Evolutionary conservation across 805 yeast species (phyloP).

Genomic region (Jamesozyma rosinii): DNA sequence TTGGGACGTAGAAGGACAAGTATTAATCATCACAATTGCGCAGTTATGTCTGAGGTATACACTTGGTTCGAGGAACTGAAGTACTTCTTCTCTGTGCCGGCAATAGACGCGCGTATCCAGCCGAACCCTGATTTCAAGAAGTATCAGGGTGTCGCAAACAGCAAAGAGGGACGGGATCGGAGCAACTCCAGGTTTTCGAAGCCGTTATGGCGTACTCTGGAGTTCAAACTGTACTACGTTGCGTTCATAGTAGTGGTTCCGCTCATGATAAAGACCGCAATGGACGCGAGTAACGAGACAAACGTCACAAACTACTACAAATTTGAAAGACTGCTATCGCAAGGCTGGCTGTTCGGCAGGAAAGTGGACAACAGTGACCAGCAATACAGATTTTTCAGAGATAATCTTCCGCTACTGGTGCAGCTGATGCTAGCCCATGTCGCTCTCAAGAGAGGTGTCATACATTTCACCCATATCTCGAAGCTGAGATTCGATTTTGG

Average conservation of each 20-base stretch:
- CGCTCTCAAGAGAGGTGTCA: constrained; percentile 35
- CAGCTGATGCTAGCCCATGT: constrained; percentile 49
- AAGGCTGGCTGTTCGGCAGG: constrained; percentile 87
- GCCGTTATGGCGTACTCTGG: constrained; percentile 56
- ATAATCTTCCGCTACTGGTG: constrained; percentile 58
- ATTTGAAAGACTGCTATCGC: constrained; percentile 50
- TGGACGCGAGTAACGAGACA: constrained; percentile 66
- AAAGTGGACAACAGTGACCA: constrained; percentile 87
- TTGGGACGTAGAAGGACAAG: no score
- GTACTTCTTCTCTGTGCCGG: constrained; percentile 21
- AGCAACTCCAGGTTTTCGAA: not conserved
- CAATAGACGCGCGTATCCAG: constrained; percentile 23
- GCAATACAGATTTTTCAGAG: constrained; percentile 82
- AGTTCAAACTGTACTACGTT: constrained; percentile 59
- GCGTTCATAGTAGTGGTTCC: constrained; percentile 69
- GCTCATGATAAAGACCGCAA: constrained; percentile 69
- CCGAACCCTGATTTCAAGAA: constrained; percentile 12
- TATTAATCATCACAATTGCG: no score
- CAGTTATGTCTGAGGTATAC: no score
- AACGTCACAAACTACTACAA: constrained; percentile 60
- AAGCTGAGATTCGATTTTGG: constrained; percentile 59
- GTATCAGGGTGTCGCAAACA: not conserved
- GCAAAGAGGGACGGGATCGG: not conserved
- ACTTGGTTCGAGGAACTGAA: constrained; percentile 4
- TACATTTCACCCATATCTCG: constrained; percentile 21